Percentiles rank a stretch among this genome's conserved stretches.
Conservation (phyloP, 345 rosid species). For the Eucalyptus guilfoylei region DNA sequence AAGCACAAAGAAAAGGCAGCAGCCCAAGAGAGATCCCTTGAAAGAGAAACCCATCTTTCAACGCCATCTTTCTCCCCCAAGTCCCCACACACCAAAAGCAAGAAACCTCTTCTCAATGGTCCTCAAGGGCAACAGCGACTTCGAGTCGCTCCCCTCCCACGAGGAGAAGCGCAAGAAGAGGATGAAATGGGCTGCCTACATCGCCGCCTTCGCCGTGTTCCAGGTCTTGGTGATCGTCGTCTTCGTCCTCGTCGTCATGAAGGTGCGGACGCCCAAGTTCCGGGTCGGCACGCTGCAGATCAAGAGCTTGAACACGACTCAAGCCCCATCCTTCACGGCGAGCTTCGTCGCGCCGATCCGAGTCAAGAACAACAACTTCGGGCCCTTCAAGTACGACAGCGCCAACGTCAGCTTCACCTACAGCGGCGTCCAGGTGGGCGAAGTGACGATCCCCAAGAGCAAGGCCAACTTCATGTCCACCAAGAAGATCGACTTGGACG, state of each 20-base stretch:
- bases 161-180: constrained; percentile 2
- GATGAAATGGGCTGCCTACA: background rate
- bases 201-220: background rate
- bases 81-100: background rate
- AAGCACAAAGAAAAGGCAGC: background rate
- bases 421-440: background rate
- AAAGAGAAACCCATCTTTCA: background rate
- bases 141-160: background rate
- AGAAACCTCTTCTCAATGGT: background rate
- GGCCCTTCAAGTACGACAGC: constrained; percentile 1
- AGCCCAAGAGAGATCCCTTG: background rate
- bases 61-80: background rate
- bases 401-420: background rate
- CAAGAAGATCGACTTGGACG: background rate
- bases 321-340: background rate
- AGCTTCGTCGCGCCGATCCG: background rate
- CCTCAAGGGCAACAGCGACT: background rate
- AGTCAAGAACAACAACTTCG: constrained; percentile 7
- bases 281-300: background rate
- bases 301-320: background rate
- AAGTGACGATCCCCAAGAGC: background rate
- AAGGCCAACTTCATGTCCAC: constrained; percentile 2
- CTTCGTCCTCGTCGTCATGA: constrained; percentile 1
- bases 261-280: constrained; percentile 1
- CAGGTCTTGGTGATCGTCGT: background rate